Evolutionary conservation across 306 rosid species (phyloP), one percentile per base, ranked within the genome.

Genomic region (Quercus robur): DNA sequence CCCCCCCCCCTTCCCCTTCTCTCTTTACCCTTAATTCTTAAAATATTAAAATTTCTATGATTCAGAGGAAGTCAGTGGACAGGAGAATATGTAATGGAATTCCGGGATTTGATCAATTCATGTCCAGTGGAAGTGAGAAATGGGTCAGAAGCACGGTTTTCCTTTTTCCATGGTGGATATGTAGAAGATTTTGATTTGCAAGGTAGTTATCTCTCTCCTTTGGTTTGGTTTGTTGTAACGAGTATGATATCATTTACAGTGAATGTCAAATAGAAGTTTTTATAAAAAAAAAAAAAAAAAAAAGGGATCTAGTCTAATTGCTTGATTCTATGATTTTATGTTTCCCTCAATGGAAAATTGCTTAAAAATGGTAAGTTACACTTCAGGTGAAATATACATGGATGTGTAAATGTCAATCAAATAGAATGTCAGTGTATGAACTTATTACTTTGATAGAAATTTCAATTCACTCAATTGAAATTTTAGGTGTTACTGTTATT

Each of bases 11-110:
- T 1, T 1, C 8, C 44, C 2, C 44, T 6, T 0, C 10, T 1
- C 44, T 46, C 7, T 75, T 70, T 12, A 13, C 0, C 63, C 57
- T 28, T 59, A n/a, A 51, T 77, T 82, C 63, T 23, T 66, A 7
- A 78, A 73, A 73, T 70, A 56, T 19, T 49, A 54, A 3, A 75
- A 10, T 77, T 77, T 75, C 85, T 75, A 79, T 31, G 66, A 70
- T 28, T 7, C 85, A 94, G 98, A 72, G 97, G 93, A 77, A 90
- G 90, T 78, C 91, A 89, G 61, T 94, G 98, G 98, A 94, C 98
- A 25, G 98, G 97, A 80, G 94, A 81, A 15, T 92, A 92, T 75
- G 83, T 86, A 35, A 82, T 91, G 93, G 97, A 88, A 77, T 91
- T 94, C 81, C 87, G 77, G 58, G 90, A 92, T 80, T 84, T 94